Evolutionary conservation across 2,329 filamentous ascomycete genomes (phyloP), one percentile per base, ranked within the genome.

Genomic region (Alternaria sp.): DNA sequence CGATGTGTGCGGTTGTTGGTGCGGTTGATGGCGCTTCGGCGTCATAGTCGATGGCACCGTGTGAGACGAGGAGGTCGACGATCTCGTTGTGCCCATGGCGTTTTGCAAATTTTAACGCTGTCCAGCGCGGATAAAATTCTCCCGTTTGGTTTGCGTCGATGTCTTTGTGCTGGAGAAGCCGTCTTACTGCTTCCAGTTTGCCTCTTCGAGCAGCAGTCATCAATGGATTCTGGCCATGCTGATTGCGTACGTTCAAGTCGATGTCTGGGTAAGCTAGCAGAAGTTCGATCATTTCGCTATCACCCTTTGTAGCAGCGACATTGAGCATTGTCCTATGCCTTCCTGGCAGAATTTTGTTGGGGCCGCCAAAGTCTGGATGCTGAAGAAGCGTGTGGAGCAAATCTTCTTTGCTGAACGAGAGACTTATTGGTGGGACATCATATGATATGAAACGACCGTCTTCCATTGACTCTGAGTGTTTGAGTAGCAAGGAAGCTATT

Each of bases 151-250:
- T 40, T 12, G 59, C 12, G 4, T 56, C 36, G 6, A 60, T 53
- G 5, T 60, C 13, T 19, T 40, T 47, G 10, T 52, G 50, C n/a
- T 60, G 56, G 2, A 63, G 57, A 6, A 63, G 46, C 12, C 46
- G 9, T 7, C 13, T 19, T 10, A 25, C 36, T 21, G 23, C 40
- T 19, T 56, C 28, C 6, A 47, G 2, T 6, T 49, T 36, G 8
- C 28, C 15, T 4, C 8, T 1, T 1, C 1, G 1, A 2, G 12
- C 50, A 11, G 56, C 30, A 1, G 3, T 0, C 6, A 11, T 7
- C 4, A 62, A n/a, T 6, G 44, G 43, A n/a, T 2, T 54, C 2
- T 0, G 0, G 1, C 4, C 2, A 2, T 2, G n/a, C n/a, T n/a
- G n/a, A n/a, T n/a, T n/a, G n/a, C n/a, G 2, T 2, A 1, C 3